phyloP scores from a whole-genome alignment of 495 filamentous ascomycete species.

The Penicillium malachiteum region DNA sequence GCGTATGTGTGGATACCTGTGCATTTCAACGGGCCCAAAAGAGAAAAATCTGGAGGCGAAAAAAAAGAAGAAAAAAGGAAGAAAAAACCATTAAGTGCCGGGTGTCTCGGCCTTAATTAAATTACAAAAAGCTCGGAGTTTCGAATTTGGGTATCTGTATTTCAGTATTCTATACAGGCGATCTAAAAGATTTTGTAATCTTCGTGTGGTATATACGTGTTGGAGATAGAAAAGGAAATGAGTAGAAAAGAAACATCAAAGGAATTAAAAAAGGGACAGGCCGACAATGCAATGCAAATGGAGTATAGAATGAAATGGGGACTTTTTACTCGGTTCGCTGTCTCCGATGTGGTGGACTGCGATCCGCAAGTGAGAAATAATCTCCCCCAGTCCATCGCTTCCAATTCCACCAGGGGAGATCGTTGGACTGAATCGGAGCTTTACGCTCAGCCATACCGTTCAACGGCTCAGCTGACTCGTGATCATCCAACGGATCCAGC shows the following conservation, averaged over 20 bases:
- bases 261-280: not conserved
- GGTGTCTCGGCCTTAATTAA: slow-evolving; percentile 4
- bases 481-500: slow-evolving; percentile 10
- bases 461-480: slow-evolving; percentile 24
- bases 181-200: not conserved
- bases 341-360: slow-evolving; percentile 12
- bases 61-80: not conserved
- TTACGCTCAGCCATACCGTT: slow-evolving; percentile 23
- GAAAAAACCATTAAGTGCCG: slow-evolving; percentile 3
- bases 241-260: not conserved
- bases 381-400: slow-evolving; percentile 26
- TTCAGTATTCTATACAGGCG: not conserved
- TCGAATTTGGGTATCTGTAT: not conserved
- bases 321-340: slow-evolving; percentile 13
- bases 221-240: not conserved
- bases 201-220: not conserved
- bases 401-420: slow-evolving; percentile 40
- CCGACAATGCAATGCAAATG: slow-evolving; percentile 8
- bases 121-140: not conserved
- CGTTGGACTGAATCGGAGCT: slow-evolving; percentile 1
- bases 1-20: not conserved
- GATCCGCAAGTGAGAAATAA: slow-evolving; percentile 35
- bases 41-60: not conserved
- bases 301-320: slow-evolving; percentile 3
- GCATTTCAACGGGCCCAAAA: not conserved